Evolutionary conservation across 352 stramenopile species (phyloP).

Genomic region (Phytophthora litchii): DNA sequence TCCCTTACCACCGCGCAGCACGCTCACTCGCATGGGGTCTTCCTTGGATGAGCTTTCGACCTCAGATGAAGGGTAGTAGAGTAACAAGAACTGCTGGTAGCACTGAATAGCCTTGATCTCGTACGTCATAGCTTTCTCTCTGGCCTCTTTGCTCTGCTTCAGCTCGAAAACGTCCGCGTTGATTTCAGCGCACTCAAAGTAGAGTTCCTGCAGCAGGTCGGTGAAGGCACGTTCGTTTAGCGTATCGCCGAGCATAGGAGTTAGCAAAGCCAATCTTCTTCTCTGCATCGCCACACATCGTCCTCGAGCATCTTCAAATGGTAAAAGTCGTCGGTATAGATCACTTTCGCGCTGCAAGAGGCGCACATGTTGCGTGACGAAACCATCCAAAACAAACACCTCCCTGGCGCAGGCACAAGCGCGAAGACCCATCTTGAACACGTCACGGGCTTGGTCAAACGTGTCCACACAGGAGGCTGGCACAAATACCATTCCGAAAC

Average conservation of each 20-base stretch:
- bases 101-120: constrained; percentile 68
- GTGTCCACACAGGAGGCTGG: constrained; percentile 28
- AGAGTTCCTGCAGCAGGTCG: constrained; percentile 68
- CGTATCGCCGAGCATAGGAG: constrained; percentile 45
- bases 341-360: constrained; percentile 62
- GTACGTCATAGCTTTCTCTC: constrained; percentile 53
- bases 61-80: constrained; percentile 57
- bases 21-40: constrained; percentile 29
- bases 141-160: constrained; percentile 52
- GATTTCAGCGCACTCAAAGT: constrained; percentile 68
- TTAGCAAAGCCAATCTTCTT: constrained; percentile 52
- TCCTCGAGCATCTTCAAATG: constrained; percentile 61
- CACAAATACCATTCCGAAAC: constrained; percentile 41
- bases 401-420: constrained; percentile 47
- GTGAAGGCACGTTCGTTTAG: constrained; percentile 62
- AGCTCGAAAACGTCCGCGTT: constrained; percentile 66
- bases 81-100: constrained; percentile 71
- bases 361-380: constrained; percentile 69
- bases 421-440: constrained; percentile 69
- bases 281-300: constrained; percentile 72
- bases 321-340: constrained; percentile 58
- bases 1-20: constrained; percentile 38
- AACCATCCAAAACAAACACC: constrained; percentile 67
- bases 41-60: constrained; percentile 3
- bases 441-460: constrained; percentile 57